A percentile compares a stretch with the other conserved stretches of the same genome.
These are phyloP conservation scores for Chimonanthus praecox DNA, from an alignment of 164 flowering plant species.

Conservation along the genomic window DNA sequence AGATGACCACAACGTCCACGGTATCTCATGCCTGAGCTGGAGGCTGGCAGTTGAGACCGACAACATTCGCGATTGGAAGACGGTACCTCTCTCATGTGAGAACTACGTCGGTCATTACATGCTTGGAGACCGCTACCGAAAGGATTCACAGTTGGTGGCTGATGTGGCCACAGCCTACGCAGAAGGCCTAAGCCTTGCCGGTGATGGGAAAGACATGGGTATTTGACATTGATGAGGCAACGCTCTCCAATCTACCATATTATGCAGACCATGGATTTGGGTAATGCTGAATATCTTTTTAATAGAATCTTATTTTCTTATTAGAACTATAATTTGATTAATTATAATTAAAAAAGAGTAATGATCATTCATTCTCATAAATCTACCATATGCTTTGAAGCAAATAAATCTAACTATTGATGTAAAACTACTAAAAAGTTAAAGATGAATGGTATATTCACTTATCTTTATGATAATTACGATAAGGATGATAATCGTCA, in stretches of 20 bases:
- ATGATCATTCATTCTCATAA: not conserved
- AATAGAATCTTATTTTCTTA: too few relatives aligned
- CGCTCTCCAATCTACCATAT: constrained; percentile 31
- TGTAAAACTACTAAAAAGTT: too few relatives aligned
- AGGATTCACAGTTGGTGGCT: constrained; percentile 23
- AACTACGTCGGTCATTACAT: constrained; percentile 44
- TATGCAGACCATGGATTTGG: constrained; percentile 26
- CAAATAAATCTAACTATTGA: not conserved
- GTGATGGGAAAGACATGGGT: constrained; percentile 35
- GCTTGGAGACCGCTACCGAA: constrained; percentile 33
- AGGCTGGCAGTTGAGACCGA: constrained; percentile 41
- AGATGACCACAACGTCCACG: constrained; percentile 6
- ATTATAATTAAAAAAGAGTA: too few relatives aligned
- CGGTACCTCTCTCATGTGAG: constrained; percentile 32
- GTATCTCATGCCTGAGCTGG: constrained; percentile 34
- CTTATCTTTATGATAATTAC: too few relatives aligned
- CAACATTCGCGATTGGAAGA: constrained; percentile 36
- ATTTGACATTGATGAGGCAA: constrained; percentile 38
- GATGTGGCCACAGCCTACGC: constrained; percentile 17
- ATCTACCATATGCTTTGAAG: not conserved
- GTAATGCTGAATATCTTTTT: constrained; percentile 5
- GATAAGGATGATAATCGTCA: too few relatives aligned
- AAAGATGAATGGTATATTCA: too few relatives aligned
- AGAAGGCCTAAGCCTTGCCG: constrained; percentile 11
- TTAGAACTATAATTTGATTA: not conserved